A percentile compares a stretch with the other conserved stretches of the same genome.
Conservation (phyloP, 306 rosid genomes). For the Castanea sativa region DNA sequence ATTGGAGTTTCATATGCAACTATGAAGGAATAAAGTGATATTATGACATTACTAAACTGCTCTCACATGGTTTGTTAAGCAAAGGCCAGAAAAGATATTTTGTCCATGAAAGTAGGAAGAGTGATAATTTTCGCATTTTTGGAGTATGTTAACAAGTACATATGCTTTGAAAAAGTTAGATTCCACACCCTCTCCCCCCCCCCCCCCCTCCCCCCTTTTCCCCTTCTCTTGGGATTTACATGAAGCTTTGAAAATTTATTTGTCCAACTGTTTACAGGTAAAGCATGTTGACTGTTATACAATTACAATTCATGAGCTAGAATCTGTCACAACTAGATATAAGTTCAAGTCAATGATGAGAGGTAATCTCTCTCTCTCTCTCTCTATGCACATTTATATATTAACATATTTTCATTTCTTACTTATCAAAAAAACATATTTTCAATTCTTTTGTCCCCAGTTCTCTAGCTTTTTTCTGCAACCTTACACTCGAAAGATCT, state of each 20-base stretch:
- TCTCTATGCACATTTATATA: neutral
- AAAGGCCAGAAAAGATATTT: neutral
- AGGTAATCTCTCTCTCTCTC: constrained; percentile 49
- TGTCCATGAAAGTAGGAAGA: no score
- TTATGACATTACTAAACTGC: neutral
- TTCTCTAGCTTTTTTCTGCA: neutral
- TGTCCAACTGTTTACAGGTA: constrained; percentile 45
- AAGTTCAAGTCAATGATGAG: constrained; percentile 97
- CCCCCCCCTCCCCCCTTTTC: no score
- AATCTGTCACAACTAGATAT: constrained; percentile 65
- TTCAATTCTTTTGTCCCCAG: neutral
- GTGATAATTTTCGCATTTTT: no score
- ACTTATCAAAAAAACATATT: neutral
- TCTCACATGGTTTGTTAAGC: neutral
- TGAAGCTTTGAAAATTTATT: neutral
- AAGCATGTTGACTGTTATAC: constrained; percentile 79
- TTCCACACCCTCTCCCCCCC: no score
- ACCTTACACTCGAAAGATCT: neutral
- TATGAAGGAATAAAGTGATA: neutral
- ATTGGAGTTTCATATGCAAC: neutral
- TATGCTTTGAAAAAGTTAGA: neutral
- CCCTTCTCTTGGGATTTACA: neutral
- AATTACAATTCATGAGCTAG: constrained; percentile 66
- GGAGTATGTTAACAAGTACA: no score
- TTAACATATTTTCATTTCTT: neutral